Conservation (phyloP, 805 yeast species). For the Saturnispora serradocipensis region DNA sequence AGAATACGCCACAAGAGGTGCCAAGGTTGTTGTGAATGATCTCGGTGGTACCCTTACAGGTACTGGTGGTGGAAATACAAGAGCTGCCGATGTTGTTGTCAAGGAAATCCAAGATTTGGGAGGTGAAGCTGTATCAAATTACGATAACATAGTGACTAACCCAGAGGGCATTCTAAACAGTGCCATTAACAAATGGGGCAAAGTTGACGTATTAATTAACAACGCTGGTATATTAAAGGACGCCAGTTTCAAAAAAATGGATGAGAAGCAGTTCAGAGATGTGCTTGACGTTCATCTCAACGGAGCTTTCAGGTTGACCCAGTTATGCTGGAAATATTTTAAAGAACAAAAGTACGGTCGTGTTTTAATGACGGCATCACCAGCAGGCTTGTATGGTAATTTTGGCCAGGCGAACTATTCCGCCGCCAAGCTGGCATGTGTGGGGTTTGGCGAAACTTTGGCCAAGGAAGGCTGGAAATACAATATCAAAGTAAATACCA, state of each 20-base stretch:
- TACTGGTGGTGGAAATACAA: slow-evolving; percentile 55
- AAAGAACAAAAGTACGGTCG: slow-evolving; percentile 81
- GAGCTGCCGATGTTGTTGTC: slow-evolving; percentile 78
- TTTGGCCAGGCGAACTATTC: slow-evolving; percentile 96
- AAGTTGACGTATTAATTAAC: slow-evolving; percentile 81
- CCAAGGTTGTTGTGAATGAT: slow-evolving; percentile 91
- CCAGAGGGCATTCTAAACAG: slow-evolving; percentile 81
- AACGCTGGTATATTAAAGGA: slow-evolving; percentile 95
- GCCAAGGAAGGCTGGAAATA: slow-evolving; percentile 88
- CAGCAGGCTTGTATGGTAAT: slow-evolving; percentile 95
- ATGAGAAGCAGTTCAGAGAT: slow-evolving; percentile 64
- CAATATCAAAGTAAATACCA: slow-evolving; percentile 76
- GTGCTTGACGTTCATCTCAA: slow-evolving; percentile 82
- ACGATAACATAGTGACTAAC: slow-evolving; percentile 75
- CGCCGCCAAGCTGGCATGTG: slow-evolving; percentile 82
- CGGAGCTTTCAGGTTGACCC: slow-evolving; percentile 79
- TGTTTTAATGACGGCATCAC: slow-evolving; percentile 87
- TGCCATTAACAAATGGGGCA: slow-evolving; percentile 79
- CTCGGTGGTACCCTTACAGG: slow-evolving; percentile 80
- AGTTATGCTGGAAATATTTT: slow-evolving; percentile 89
- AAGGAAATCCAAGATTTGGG: slow-evolving; percentile 69
- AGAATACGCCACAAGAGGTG: slow-evolving; percentile 84
- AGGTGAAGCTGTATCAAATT: slow-evolving; percentile 88
- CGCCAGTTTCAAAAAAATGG: slow-evolving; percentile 78
- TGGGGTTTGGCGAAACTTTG: slow-evolving; percentile 88